Evolutionary conservation across 352 stramenopile species (phyloP).

Genomic region (Pythium periplocum): DNA sequence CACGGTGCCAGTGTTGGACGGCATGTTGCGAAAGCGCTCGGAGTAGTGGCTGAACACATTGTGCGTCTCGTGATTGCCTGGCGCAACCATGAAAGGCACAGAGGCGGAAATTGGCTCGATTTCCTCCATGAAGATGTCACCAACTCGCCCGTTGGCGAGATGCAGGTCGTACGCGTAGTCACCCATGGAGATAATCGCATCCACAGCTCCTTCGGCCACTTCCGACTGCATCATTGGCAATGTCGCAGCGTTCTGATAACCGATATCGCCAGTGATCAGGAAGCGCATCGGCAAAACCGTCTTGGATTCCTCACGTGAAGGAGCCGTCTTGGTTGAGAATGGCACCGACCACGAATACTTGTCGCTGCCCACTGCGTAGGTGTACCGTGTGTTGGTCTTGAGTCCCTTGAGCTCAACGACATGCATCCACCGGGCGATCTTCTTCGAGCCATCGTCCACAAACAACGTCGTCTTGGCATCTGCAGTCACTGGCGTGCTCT

Average conservation of each 20-base stretch:
- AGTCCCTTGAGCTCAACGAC: conserved; percentile 59
- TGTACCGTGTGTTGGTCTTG: conserved; percentile 63
- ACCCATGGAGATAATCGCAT: conserved; percentile 81
- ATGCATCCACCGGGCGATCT: conserved; percentile 59
- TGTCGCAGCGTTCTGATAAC: conserved; percentile 86
- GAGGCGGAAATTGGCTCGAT: conserved; percentile 80
- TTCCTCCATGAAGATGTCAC: conserved; percentile 89
- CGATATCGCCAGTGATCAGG: conserved; percentile 82
- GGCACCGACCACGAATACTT: conserved; percentile 79
- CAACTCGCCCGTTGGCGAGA: conserved; percentile 66
- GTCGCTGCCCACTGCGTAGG: conserved; percentile 78
- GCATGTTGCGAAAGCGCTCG: conserved; percentile 81
- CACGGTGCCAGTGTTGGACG: conserved; percentile 61
- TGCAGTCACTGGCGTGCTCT: conserved; percentile 31
- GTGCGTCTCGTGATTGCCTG: conserved; percentile 90
- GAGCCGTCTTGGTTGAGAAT: conserved; percentile 71
- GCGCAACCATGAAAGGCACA: conserved; percentile 87
- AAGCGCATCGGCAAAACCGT: conserved; percentile 47
- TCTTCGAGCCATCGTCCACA: conserved; percentile 53
- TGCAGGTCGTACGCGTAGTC: conserved; percentile 90
- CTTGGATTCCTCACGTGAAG: conserved; percentile 24
- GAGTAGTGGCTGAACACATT: conserved; percentile 84
- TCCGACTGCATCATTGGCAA: conserved; percentile 87
- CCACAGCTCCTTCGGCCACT: conserved; percentile 64
- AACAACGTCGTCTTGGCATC: conserved; percentile 58